Base-by-base conservation (phyloP, 169 alveolate genomes). In the Plasmodium billcollinsi region DNA sequence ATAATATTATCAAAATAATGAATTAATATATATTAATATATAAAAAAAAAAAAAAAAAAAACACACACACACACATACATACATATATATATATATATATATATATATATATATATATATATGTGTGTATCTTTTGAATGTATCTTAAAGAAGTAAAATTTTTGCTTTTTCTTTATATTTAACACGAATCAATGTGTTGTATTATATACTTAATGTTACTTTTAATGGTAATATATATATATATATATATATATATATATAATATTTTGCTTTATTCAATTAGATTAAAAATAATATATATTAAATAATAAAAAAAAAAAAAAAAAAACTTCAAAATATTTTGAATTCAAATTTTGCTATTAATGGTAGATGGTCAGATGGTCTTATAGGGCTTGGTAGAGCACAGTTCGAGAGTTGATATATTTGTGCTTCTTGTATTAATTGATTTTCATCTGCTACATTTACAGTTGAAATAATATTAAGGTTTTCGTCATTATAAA, bases 301-400 rank as follows among this genome's bases (percentile, higher is more conserved):
- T 59, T 21, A 62, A 62, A 14, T 18, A 56, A 56, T 24, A n/a
- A 56, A 56, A 56, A 56, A 56, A 56, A 56, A 56, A 56, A 56
- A 2, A 52, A 14, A 59, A 18, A 29, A 6, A 14, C 2, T 3
- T 83, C 43, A 83, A 6, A 54, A 88, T 8, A 78, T 66, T 39
- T 88, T 89, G 86, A 92, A 94, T 56, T 94, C 96, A 69, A 94
- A 94, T 66, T 93, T 88, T n/a, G 95, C 91, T 14, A 94, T 65
- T 50, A 94, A 74, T n/a, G 96, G 97, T 12, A 94, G 69, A 69
- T 94, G 96, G 58, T 94, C 96, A 9, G 96, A 94, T 9, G 97
- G 95, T 54, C 96, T 85, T 26, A 91, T 90, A 29, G 96, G 96
- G 14, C 91, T 90, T 15, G 96, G 96, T 21, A 94, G 78, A 9